Percentiles rank a stretch among this genome's conserved stretches.
Conservation (phyloP, 371 early-diverging fungal species). For the Mucor indicus region DNA sequence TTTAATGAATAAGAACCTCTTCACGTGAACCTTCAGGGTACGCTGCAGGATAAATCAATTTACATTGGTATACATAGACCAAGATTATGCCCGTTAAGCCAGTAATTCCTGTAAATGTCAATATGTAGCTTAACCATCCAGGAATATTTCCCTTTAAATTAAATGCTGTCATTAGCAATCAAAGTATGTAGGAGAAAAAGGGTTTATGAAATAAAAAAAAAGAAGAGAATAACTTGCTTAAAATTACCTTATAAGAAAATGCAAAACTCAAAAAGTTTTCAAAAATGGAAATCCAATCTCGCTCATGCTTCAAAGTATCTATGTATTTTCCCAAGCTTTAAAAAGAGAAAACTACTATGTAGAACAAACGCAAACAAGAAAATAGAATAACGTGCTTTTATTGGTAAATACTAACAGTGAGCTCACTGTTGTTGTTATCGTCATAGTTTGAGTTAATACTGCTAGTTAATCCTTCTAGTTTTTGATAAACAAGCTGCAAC, state of each 20-base stretch:
- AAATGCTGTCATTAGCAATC: slow-evolving; percentile 9
- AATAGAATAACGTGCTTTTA: too few species aligned
- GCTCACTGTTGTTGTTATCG: slow-evolving; percentile 38
- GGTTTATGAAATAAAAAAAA: neutral
- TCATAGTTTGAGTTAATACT: slow-evolving; percentile 20
- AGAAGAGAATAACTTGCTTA: neutral
- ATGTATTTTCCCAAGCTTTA: too few species aligned
- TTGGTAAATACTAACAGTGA: slow-evolving; percentile 50
- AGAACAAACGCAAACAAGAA: too few species aligned
- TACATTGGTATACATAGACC: slow-evolving; percentile 80
- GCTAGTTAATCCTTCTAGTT: slow-evolving; percentile 49
- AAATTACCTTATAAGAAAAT: too few species aligned
- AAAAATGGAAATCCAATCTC: too few species aligned
- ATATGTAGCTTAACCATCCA: slow-evolving; percentile 38
- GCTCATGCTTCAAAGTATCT: too few species aligned
- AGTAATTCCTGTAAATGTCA: slow-evolving; percentile 43
- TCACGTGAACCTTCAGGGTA: slow-evolving; percentile 80
- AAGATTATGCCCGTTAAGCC: slow-evolving; percentile 45
- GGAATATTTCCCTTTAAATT: slow-evolving; percentile 26
- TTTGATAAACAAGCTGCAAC: slow-evolving; percentile 49
- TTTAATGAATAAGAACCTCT: too few species aligned
- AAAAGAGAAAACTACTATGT: too few species aligned
- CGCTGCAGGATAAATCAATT: slow-evolving; percentile 80
- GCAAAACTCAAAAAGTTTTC: too few species aligned
- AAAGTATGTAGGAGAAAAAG: neutral